These are phyloP conservation scores for Dryas alaskensis DNA, from an alignment of 306 rosid species.

Conservation along the genomic window DNA sequence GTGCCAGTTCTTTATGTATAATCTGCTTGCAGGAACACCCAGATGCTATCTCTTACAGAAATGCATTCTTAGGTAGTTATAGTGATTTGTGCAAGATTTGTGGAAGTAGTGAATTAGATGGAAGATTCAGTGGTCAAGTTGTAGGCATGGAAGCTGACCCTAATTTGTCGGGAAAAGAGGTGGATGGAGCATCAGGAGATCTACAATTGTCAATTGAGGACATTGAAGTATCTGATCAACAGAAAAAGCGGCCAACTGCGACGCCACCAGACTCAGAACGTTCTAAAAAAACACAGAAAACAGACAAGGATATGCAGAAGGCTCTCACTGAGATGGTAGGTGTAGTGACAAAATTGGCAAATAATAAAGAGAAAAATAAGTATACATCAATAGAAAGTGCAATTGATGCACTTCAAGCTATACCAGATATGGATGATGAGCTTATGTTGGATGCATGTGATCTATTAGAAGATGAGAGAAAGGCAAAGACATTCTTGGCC, in stretches of 20 bases:
- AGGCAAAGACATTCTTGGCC: conserved; percentile 64
- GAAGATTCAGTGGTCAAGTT: conserved; percentile 25
- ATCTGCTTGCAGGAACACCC: conserved; percentile 61
- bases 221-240: conserved; percentile 15
- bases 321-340: conserved; percentile 58
- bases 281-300: conserved; percentile 29
- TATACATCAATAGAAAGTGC: conserved; percentile 46
- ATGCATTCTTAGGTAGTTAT: conserved; percentile 37
- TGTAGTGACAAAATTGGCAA: conserved; percentile 47
- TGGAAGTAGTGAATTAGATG: conserved; percentile 35
- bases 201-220: conserved; percentile 22
- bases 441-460: conserved; percentile 74
- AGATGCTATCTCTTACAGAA: conserved; percentile 47
- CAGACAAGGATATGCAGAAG: conserved; percentile 37
- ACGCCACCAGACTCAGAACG: conserved; percentile 15
- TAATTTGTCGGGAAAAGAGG: conserved; percentile 30
- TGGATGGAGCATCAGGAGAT: conserved; percentile 25
- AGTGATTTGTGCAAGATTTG: conserved; percentile 52
- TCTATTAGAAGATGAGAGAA: conserved; percentile 65
- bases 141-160: conserved; percentile 24
- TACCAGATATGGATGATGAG: conserved; percentile 66
- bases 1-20: conserved; percentile 18
- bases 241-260: conserved; percentile 35
- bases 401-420: conserved; percentile 57
- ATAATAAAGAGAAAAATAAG: conserved; percentile 32